Evolutionary conservation across 2,329 filamentous ascomycete species (phyloP).

Genomic region (Orbilia blumenaviensis): DNA sequence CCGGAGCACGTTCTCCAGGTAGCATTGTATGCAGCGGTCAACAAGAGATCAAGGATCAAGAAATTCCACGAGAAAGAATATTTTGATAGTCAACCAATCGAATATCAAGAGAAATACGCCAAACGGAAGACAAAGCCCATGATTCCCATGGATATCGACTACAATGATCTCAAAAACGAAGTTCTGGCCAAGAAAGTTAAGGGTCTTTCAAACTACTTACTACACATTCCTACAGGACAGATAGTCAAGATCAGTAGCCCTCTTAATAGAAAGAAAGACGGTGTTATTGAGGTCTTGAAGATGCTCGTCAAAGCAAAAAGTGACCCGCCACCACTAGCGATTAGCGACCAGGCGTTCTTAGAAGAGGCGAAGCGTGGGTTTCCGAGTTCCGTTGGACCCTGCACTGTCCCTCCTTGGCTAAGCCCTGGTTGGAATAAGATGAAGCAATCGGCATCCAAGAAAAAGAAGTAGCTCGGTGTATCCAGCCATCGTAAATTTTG

Average conservation of each 20-base stretch:
- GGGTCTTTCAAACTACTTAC: conserved; percentile 25
- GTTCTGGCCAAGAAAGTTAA: conserved; percentile 15
- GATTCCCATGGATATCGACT: conserved; percentile 47
- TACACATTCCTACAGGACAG: conserved; percentile 43
- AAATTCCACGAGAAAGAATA: conserved; percentile 29
- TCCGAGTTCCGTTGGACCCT: conserved; percentile 43
- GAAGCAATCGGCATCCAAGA: neutral
- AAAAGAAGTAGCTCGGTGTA: too few species aligned
- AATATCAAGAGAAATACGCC: neutral
- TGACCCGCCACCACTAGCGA: conserved; percentile 41
- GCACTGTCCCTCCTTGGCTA: conserved; percentile 45
- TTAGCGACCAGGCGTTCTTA: conserved; percentile 33
- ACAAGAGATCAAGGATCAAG: conserved; percentile 34
- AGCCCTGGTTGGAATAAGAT: conserved; percentile 14
- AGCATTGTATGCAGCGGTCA: conserved; percentile 38
- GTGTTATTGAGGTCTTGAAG: conserved; percentile 41
- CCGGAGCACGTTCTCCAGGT: conserved; percentile 44
- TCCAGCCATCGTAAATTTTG: too few species aligned
- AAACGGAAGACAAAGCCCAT: conserved; percentile 26
- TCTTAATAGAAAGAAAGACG: conserved; percentile 5
- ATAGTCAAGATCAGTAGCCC: conserved; percentile 18
- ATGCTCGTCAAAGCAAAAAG: conserved; percentile 43
- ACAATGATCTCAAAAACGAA: conserved; percentile 29
- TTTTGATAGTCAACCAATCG: conserved; percentile 3
- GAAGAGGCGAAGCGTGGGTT: conserved; percentile 47